phyloP scores from a whole-genome alignment of 1,284 basidiomycete species.

The Bondarzewia mesenterica region DNA sequence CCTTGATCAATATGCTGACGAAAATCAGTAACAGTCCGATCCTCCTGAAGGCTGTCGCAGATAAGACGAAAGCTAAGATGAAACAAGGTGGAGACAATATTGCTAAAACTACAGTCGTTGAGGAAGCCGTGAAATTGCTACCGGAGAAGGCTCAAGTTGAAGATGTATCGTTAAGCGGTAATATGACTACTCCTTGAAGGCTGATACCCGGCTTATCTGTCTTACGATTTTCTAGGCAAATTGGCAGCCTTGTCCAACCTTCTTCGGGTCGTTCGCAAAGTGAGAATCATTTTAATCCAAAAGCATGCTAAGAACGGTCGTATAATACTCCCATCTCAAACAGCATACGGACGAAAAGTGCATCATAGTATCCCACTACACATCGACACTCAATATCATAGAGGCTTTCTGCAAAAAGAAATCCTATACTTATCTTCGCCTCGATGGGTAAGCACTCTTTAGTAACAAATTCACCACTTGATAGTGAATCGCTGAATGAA shows the following conservation, averaged over 20 bases:
- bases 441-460: slow-evolving; percentile 79
- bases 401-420: slow-evolving; percentile 79
- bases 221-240: slow-evolving; percentile 56
- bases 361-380: slow-evolving; percentile 86
- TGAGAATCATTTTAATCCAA: slow-evolving; percentile 17
- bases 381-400: slow-evolving; percentile 86
- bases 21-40: slow-evolving; percentile 95
- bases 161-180: slow-evolving; percentile 75
- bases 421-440: slow-evolving; percentile 73
- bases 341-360: slow-evolving; percentile 86
- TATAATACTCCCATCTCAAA: slow-evolving; percentile 8
- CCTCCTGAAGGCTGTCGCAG: slow-evolving; percentile 67
- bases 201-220: neutral
- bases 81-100: slow-evolving; percentile 26
- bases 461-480: slow-evolving; percentile 2
- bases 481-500: neutral
- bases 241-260: slow-evolving; percentile 70
- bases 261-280: slow-evolving; percentile 57
- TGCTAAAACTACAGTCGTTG: slow-evolving; percentile 39
- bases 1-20: slow-evolving; percentile 71
- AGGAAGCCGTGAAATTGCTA: slow-evolving; percentile 60
- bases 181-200: neutral
- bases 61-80: slow-evolving; percentile 41
- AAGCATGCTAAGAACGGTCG: neutral
- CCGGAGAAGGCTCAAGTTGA: slow-evolving; percentile 54